Evolutionary conservation across 352 stramenopile species (phyloP), one percentile per base, ranked within the genome.

Genomic region (Phytopythium montanum): DNA sequence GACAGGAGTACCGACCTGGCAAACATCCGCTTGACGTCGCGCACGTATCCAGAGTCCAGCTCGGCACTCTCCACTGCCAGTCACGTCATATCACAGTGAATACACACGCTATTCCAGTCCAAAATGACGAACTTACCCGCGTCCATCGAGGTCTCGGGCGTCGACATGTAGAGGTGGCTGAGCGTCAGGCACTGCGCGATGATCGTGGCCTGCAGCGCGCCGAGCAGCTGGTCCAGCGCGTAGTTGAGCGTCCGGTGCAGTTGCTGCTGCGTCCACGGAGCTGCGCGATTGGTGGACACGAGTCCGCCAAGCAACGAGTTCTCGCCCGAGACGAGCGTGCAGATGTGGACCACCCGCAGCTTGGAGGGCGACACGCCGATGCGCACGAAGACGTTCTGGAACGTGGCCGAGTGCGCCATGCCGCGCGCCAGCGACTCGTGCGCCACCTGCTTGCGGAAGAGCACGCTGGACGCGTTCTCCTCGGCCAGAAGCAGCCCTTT

Each of bases 351-450:
- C 34, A 87, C 81, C 14, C 85, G 81, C 41, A 95, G 56, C 59
- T 95, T 95, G 25, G 83, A 88, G 21, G 80, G 69, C 31, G 85
- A 79, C 41, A 95, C 83, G 38, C 84, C 84, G 61, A 93, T 79
- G 33, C 64, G 72, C 7, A 88, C 75, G 38, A 80, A 93, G 10
- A 91, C 69, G 66, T 90, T 87, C 64, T 92, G 76, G 61, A 75
- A 86, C n/a, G 77, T 88, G 38, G 82, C 56, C 8, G 65, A 76
- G 46, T 88, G 71, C 55, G 81, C 77, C 62, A 90, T 87, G 14
- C 83, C 83, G 46, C 79, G 72, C n/a, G 74, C 78, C 54, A 88
- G 69, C 16, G 66, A 73, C 63, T 85, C 79, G 25, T 90, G 77
- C 33, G 61, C 66, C 36, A 85, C 73, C 57, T 85, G 82, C 48